phyloP scores from a whole-genome alignment of 2,329 filamentous ascomycete species.

The Fusarium sp. region DNA sequence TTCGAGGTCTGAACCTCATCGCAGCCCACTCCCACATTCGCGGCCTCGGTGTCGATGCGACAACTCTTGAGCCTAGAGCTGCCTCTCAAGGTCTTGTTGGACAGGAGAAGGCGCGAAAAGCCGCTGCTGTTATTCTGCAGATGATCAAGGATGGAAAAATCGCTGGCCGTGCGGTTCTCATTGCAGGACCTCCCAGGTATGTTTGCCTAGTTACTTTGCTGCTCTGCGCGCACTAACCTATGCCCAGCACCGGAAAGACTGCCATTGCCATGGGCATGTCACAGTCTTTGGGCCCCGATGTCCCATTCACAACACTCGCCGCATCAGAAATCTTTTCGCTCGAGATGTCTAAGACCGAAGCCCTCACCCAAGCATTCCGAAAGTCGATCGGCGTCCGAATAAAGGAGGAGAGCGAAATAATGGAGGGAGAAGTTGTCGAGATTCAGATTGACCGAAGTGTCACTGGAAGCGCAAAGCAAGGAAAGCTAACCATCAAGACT shows the following conservation, averaged over 20 bases:
- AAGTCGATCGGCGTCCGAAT: constrained; percentile 98
- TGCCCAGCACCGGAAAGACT: constrained; percentile 89
- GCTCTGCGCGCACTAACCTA: constrained; percentile 34
- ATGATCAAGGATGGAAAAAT: constrained; percentile 99
- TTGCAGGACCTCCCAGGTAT: constrained; percentile 90
- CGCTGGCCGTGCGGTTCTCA: constrained; percentile 92
- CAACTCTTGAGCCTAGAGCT: constrained; percentile 87
- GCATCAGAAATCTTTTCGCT: constrained; percentile 98
- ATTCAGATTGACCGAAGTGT: constrained; percentile 98
- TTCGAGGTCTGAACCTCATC: constrained; percentile 96
- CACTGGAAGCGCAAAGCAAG: constrained; percentile 96
- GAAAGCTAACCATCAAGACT: constrained; percentile 99
- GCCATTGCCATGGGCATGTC: constrained; percentile 99
- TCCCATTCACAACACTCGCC: constrained; percentile 95
- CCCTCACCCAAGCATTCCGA: constrained; percentile 97
- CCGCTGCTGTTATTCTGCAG: constrained; percentile 93
- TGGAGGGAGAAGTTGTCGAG: constrained; percentile 98
- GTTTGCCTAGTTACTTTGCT: constrained; percentile 21
- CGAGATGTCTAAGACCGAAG: constrained; percentile 99
- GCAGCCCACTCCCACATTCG: constrained; percentile 98
- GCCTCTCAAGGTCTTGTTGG: constrained; percentile 94
- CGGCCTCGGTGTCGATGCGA: constrained; percentile 91
- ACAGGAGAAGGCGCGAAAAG: constrained; percentile 96
- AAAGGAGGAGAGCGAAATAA: constrained; percentile 99
- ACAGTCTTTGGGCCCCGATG: constrained; percentile 92